A percentile compares a stretch with the other conserved stretches of the same genome.
These are phyloP conservation scores for Colletotrichum neosansevieriae DNA, from an alignment of 2,329 filamentous ascomycete genomes.

Conservation along the genomic window DNA sequence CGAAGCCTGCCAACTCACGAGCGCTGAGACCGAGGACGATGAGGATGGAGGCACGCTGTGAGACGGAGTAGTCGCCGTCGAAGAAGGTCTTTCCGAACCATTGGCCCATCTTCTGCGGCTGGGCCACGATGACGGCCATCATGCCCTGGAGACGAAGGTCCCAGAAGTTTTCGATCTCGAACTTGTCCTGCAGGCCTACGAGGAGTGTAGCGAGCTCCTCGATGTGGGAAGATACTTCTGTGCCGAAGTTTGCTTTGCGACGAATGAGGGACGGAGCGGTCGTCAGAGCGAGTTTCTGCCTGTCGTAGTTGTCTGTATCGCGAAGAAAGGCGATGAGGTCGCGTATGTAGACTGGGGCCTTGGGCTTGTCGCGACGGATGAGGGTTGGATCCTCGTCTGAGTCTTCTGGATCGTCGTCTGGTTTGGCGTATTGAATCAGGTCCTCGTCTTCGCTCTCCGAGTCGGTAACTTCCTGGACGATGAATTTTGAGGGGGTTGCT, in stretches of 20 bases:
- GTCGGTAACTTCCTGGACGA: constrained; percentile 75
- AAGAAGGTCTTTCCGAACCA: constrained; percentile 91
- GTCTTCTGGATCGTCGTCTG: constrained; percentile 89
- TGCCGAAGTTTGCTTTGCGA: constrained; percentile 88
- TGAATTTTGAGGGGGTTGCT: constrained; percentile 54
- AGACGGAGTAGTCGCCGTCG: constrained; percentile 89
- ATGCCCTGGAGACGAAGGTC: constrained; percentile 82
- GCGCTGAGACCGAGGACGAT: constrained; percentile 85
- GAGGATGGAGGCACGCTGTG: constrained; percentile 85
- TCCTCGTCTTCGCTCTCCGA: constrained; percentile 74
- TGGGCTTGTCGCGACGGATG: constrained; percentile 84
- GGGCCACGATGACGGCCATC: constrained; percentile 82
- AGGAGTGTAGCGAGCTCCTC: constrained; percentile 83
- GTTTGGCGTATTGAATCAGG: constrained; percentile 83
- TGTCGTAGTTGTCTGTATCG: constrained; percentile 86
- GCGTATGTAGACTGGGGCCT: constrained; percentile 89
- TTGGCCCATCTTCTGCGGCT: constrained; percentile 81
- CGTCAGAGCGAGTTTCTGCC: constrained; percentile 81
- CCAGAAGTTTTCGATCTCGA: constrained; percentile 82
- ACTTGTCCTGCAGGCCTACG: constrained; percentile 86
- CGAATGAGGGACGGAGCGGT: constrained; percentile 86
- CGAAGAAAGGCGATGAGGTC: constrained; percentile 84
- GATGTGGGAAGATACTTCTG: constrained; percentile 86
- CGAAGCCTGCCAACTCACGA: constrained; percentile 85
- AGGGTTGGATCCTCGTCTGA: constrained; percentile 93